Evolutionary conservation across 306 rosid species (phyloP).

Genomic region (Gynostemma pentaphyllum): DNA sequence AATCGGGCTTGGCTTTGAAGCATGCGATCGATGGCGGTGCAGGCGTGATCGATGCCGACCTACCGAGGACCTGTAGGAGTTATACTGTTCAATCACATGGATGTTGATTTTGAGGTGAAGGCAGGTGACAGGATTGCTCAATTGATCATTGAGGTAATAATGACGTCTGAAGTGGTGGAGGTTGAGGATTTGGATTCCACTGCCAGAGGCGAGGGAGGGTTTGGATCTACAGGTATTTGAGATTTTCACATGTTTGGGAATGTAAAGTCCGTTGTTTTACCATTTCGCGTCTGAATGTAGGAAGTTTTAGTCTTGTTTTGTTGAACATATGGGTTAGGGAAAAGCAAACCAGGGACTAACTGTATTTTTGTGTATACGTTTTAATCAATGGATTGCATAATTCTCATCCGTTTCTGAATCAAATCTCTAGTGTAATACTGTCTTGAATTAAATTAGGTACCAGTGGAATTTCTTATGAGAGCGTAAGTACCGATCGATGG

Average conservation of each 20-base stretch:
- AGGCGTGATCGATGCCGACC: conserved; percentile 77
- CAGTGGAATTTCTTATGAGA: no score
- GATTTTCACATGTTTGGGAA: neutral
- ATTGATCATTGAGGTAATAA: conserved; percentile 56
- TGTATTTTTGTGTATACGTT: neutral
- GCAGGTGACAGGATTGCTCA: conserved; percentile 76
- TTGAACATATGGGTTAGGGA: neutral
- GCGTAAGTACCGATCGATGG: no score
- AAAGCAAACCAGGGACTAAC: neutral
- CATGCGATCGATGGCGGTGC: conserved; percentile 82
- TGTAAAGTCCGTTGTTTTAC: neutral
- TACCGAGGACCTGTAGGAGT: conserved; percentile 80
- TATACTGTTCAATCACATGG: conserved; percentile 61
- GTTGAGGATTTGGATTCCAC: conserved; percentile 66
- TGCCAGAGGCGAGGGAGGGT: conserved; percentile 59
- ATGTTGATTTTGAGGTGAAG: conserved; percentile 53
- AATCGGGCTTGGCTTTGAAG: conserved; percentile 77
- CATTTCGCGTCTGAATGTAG: neutral
- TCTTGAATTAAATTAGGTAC: neutral
- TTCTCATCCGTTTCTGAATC: neutral
- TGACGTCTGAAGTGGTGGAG: conserved; percentile 48
- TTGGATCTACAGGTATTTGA: conserved; percentile 85
- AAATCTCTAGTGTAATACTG: neutral
- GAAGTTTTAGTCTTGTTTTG: no score
- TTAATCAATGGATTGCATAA: neutral